Base-by-base conservation (phyloP, 169 alveolate genomes). In the Plasmodium yoelii region DNA sequence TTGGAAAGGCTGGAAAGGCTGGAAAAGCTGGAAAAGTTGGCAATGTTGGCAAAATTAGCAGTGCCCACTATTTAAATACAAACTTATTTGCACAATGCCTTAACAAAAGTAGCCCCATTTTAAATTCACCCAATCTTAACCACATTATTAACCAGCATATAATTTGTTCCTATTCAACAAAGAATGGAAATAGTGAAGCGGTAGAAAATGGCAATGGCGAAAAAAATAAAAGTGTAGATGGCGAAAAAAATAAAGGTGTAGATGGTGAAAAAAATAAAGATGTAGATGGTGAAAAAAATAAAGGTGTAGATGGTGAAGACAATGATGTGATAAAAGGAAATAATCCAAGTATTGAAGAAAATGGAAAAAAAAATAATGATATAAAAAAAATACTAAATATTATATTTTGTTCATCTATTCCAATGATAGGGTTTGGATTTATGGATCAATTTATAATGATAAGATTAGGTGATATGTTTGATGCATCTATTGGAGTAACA, bases 371-470 rank as follows among this genome's bases (percentile, higher is more conserved):
- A 26, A 75, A 75, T 24, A 70, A 47, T 28, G 88, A 75, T 15
- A 49, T 75, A 75, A 75, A 63, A 61, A 75, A 75, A 44, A 55
- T 75, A 18, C 34, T 75, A 47, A 75, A 75, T 53, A 75, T 75
- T 22, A 75, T 75, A 75, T 75, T 75, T 63, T 75, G 88, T 67
- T 75, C 88, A 47, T 75, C 88, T 10, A 75, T 75, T 47, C 88
- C 88, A 28, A 75, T 75, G 88, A 75, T 75, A 12, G 88, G 88
- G 5, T 75, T 75, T 68, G 88, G 88, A 22, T 75, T 75, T 67
- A 63, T 75, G 75, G 88, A 75, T 49, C 88, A 75, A 44, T 75
- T 75, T 75, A 75, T 75, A 47, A 75, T 75, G 88, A 75, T 75
- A 8, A 67, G 88, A 63, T 75, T 75, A 67, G 88, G 88, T 46